phyloP scores from a whole-genome alignment of 2,329 filamentous ascomycete genomes.

The Ophiognomonia clavigignenti-juglandacearum region DNA sequence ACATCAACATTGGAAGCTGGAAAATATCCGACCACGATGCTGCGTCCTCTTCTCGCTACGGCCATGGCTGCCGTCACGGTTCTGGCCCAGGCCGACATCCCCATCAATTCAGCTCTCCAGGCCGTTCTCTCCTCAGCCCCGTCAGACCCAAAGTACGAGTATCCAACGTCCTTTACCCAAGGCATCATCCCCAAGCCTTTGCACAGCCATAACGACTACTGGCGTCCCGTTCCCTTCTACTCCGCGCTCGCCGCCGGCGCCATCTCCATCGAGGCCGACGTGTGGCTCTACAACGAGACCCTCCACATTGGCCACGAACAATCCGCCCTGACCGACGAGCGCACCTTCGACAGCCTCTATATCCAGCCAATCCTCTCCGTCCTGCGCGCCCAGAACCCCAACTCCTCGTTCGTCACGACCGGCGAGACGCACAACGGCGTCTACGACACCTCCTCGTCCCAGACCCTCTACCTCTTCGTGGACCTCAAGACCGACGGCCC shows the following conservation, averaged over 20 bases:
- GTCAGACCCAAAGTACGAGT: slow-evolving; percentile 30
- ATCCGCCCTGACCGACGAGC: slow-evolving; percentile 44
- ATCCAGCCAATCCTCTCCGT: slow-evolving; percentile 56
- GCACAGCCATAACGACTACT: slow-evolving; percentile 69
- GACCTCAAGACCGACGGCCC: slow-evolving; percentile 59
- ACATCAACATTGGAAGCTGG: neutral
- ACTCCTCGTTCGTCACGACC: slow-evolving; percentile 35
- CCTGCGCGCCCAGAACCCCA: slow-evolving; percentile 47
- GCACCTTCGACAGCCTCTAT: slow-evolving; percentile 57
- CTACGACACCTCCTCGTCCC: slow-evolving; percentile 43
- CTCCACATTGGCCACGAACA: slow-evolving; percentile 60
- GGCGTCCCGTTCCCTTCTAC: slow-evolving; percentile 58
- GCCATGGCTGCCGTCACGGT: neutral
- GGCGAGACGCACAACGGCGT: slow-evolving; percentile 43
- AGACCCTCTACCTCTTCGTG: slow-evolving; percentile 57
- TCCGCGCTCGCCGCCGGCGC: slow-evolving; percentile 56
- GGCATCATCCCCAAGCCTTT: slow-evolving; percentile 51
- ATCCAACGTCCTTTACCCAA: slow-evolving; percentile 48
- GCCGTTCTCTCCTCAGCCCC: slow-evolving; percentile 9
- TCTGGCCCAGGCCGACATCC: slow-evolving; percentile 10
- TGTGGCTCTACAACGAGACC: slow-evolving; percentile 53
- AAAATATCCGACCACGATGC: neutral
- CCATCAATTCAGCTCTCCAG: slow-evolving; percentile 10
- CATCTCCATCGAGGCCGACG: slow-evolving; percentile 62
- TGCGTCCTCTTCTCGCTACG: neutral